Evolutionary conservation across 495 filamentous ascomycete species (phyloP), one percentile per base, ranked within the genome.

Genomic region (Emericellopsis terricola): DNA sequence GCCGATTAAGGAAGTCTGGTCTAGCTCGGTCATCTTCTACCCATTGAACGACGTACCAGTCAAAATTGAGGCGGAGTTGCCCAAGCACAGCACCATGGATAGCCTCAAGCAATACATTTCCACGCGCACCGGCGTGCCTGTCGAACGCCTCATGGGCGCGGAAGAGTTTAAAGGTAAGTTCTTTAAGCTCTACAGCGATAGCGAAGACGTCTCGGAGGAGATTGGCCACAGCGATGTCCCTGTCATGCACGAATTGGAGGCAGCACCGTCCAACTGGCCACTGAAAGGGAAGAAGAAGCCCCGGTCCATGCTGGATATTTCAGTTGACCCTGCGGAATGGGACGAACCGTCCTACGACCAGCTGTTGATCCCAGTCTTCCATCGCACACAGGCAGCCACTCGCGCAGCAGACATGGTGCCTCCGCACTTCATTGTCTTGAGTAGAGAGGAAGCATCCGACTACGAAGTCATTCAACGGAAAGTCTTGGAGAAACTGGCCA

Each of bases 101-200:
- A 51, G 57, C 2, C 52, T 94, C 39, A 93, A 89, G 44, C 69
- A 87, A 35, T 75, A 75, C 40, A 52, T 96, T 14, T 81, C 72
- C 6, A 65, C 60, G 21, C 76, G 75, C 38, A 68, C 80, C 28
- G 70, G 69, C 7, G 56, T 73, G 10, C 59, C 67, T 3, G 48
- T 66, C 4, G 62, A 69, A 29, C 57, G 68, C 36, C 56, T 93
- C 7, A 68, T 91, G 46, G 72, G 70, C 8, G 71, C 71, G 6
- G 89, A 97, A 39, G 69, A 87, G 16, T 91, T 78, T 50, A 76
- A 73, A 40, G 52, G 60, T 35, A 81, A 73, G 38, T 87, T 94
- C 53, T 96, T 81, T 58, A 81, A 78, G 44, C 60, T 76, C 13
- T 91, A 86, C 40, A 68, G 79, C 8, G 75, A 91, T 45, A 54